phyloP scores from a whole-genome alignment of 2,329 filamentous ascomycete species.

The Coleophoma cylindrospora region DNA sequence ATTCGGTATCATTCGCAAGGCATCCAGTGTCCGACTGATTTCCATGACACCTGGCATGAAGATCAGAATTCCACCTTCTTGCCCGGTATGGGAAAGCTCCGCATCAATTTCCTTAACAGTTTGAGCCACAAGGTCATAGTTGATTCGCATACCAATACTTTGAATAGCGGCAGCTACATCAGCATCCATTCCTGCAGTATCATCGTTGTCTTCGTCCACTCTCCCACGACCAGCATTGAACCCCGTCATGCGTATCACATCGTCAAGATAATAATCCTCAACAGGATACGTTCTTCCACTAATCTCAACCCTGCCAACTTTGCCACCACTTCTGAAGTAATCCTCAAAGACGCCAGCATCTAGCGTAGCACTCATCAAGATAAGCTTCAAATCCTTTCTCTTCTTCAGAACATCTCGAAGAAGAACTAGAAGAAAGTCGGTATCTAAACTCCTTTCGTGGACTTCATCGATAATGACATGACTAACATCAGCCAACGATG shows the following conservation, averaged over 20 bases:
- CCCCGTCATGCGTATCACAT: slow-evolving; percentile 74
- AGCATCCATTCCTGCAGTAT: slow-evolving; percentile 42
- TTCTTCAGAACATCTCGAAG: slow-evolving; percentile 74
- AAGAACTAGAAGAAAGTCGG: slow-evolving; percentile 86
- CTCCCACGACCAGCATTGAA: slow-evolving; percentile 47
- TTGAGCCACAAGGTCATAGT: slow-evolving; percentile 80
- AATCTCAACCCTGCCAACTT: slow-evolving; percentile 80
- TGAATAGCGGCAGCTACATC: slow-evolving; percentile 67
- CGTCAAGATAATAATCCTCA: slow-evolving; percentile 83
- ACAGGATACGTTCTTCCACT: slow-evolving; percentile 86
- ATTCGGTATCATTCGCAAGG: slow-evolving; percentile 57
- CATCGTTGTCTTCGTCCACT: slow-evolving; percentile 34
- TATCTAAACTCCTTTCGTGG: slow-evolving; percentile 91
- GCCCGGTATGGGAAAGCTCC: slow-evolving; percentile 57
- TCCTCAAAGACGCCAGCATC: slow-evolving; percentile 80
- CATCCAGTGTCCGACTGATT: slow-evolving; percentile 75
- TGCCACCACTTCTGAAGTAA: slow-evolving; percentile 71
- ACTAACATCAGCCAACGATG: slow-evolving; percentile 82
- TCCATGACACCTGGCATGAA: slow-evolving; percentile 91
- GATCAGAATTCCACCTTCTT: slow-evolving; percentile 86
- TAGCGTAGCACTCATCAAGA: slow-evolving; percentile 94
- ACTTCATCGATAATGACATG: slow-evolving; percentile 97
- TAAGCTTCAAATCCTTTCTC: slow-evolving; percentile 76
- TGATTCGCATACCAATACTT: slow-evolving; percentile 76
- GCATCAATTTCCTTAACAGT: slow-evolving; percentile 78